A percentile compares a stretch with the other conserved stretches of the same genome.
phyloP scores from a whole-genome alignment of 2,329 filamentous ascomycete species.

The Colletotrichum sp. region DNA sequence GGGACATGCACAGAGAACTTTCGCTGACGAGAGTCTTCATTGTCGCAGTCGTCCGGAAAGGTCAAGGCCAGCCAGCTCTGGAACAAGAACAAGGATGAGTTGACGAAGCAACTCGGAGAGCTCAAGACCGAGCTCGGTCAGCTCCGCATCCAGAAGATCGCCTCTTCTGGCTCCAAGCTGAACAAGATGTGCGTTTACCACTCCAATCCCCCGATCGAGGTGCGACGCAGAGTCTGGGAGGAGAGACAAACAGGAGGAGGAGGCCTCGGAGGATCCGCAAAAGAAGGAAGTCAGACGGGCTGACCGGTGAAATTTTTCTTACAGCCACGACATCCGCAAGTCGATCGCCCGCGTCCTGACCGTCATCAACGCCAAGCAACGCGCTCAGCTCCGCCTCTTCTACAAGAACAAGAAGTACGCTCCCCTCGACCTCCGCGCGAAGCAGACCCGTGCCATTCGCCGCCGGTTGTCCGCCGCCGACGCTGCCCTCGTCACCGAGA shows the following conservation, averaged over 20 bases:
- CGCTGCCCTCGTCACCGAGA: slow-evolving; percentile 82
- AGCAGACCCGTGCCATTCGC: slow-evolving; percentile 98
- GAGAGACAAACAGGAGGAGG: slow-evolving; percentile 14
- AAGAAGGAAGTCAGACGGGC: not conserved
- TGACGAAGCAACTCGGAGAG: slow-evolving; percentile 93
- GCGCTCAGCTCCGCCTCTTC: slow-evolving; percentile 96
- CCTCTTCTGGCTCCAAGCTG: slow-evolving; percentile 93
- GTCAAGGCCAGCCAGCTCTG: slow-evolving; percentile 97
- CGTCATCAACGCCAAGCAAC: slow-evolving; percentile 99
- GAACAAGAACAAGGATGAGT: slow-evolving; percentile 99
- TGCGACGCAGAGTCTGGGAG: not conserved
- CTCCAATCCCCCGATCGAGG: not conserved
- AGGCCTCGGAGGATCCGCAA: not conserved
- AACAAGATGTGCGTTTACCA: slow-evolving; percentile 83
- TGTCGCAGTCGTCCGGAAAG: slow-evolving; percentile 57
- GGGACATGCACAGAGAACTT: not conserved
- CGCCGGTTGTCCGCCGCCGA: slow-evolving; percentile 94
- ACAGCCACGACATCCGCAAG: slow-evolving; percentile 98
- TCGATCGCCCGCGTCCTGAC: slow-evolving; percentile 98
- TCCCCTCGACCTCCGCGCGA: slow-evolving; percentile 96
- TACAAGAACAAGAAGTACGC: slow-evolving; percentile 99
- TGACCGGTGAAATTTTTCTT: slow-evolving; percentile 17
- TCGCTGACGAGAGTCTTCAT: slow-evolving; percentile 22
- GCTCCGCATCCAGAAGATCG: slow-evolving; percentile 98
- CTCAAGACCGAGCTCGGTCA: slow-evolving; percentile 96